Evolutionary conservation across 441 rosid species (phyloP), one percentile per base, ranked within the genome.

Genomic region (Sinapis alba): DNA sequence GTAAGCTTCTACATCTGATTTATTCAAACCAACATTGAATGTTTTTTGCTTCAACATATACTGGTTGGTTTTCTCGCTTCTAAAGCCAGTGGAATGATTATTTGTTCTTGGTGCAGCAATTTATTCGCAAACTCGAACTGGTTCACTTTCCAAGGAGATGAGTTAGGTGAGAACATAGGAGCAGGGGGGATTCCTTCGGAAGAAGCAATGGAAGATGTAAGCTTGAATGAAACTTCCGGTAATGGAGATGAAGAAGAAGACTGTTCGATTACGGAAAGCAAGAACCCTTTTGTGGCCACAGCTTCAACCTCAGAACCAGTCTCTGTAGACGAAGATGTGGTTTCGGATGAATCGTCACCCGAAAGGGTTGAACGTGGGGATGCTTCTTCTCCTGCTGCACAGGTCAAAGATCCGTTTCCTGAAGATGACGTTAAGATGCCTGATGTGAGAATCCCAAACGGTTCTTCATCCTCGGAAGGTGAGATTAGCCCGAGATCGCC

Each of bases 81-180:
- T 56, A 70, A 56, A 43, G 47, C 13, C 21, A 6, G 15, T 43
- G 64, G 30, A 19, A 61, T 60, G 20, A 11, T 67, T 53, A 27
- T 16, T 73, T 72, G 15, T 80, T 62, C 67, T 73, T 66, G 64
- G 57, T 83, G 90, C 87, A 81, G 97, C 87, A 89, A 90, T 76
- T 79, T 90, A 56, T 96, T 96, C 84, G 89, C 97, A 69, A 96
- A 87, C 81, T 91, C 98, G 26, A 89, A 96, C 83, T 96, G 99
- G 99, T 96, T 96, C 81, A 93, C 98, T 0, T 96, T 91, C 87
- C 92, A 91, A 87, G 97, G 93, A 15, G 97, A 90, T 65, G 87
- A 88, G 77, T 75, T 81, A 41, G 74, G 82, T 41, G 89, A 82
- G 68, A 78, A 78, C 76, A 88, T 88, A 60, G 81, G 87, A 65